Conservation (phyloP, 2,329 filamentous ascomycete species). For the Pseudocercospora musae region DNA sequence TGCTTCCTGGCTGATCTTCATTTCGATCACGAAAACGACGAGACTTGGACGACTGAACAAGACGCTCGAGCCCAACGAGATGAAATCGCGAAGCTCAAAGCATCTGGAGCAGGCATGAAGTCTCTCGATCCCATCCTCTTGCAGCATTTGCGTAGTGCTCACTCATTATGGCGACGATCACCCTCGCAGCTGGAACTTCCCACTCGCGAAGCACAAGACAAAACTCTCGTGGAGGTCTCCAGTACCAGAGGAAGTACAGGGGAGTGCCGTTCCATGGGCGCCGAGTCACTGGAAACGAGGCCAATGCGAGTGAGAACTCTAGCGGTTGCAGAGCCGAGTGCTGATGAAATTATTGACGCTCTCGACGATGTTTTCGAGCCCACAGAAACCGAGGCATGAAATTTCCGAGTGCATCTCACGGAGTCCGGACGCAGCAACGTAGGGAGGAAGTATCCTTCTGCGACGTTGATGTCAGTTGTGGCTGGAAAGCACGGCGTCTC, state of each 20-base stretch:
- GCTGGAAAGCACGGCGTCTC: no score
- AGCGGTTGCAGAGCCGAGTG: background rate
- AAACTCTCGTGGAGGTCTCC: background rate
- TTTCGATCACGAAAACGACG: background rate
- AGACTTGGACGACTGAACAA: background rate
- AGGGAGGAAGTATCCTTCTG: background rate
- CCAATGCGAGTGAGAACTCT: background rate
- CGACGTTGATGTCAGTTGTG: no score
- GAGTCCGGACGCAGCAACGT: background rate
- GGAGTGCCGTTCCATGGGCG: background rate
- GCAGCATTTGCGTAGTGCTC: conserved; percentile 1
- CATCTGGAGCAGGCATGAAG: conserved; percentile 1
- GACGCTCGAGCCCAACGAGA: background rate
- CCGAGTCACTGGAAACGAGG: background rate
- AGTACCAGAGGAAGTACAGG: background rate
- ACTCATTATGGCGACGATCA: background rate
- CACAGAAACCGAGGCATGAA: no score
- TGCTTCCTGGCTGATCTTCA: background rate
- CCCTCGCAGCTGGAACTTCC: background rate
- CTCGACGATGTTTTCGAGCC: conserved; percentile 6
- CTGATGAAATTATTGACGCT: conserved; percentile 9
- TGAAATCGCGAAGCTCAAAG: conserved; percentile 4
- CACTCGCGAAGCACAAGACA: background rate
- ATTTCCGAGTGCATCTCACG: no score
- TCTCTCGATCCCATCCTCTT: background rate